Evolutionary conservation across 495 filamentous ascomycete species (phyloP), one percentile per base, ranked within the genome.

Genomic region (Neurospora sp.): DNA sequence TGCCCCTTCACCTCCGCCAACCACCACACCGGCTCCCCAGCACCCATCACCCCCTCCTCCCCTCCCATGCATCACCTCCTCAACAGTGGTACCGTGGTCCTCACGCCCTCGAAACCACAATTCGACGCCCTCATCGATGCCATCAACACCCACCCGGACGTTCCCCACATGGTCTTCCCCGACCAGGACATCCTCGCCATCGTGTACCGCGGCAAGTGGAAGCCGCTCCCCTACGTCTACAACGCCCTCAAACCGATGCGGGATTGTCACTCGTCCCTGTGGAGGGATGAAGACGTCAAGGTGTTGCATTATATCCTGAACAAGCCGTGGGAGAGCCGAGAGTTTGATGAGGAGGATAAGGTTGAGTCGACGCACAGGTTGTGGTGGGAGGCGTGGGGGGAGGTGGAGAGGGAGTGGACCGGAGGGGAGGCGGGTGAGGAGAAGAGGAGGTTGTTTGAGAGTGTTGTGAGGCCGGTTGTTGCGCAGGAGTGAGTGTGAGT

Each of bases 61-160:
- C 81, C 76, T 6, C 74, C 71, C 46, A 83, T 81, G 73, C 80
- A 83, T 74, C 81, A 82, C 78, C 77, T 83, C 11, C 81, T 83
- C 38, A 83, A 83, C 76, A 80, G 78, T 70, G 81, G 81, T 39
- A 83, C 81, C 14, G 81, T 83, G 1, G 79, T 83, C 59, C 40
- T 83, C 8, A 71, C 73, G 42, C 81, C 81, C 8, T 83, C 81
- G 5, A 71, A 76, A 68, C 40, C 73, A 68, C 77, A 82, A 66
- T 83, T 76, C 71, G 78, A 77, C 69, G 74, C 69, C 20, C 78
- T 83, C 16, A 79, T 83, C 53, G 40, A 82, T 61, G 79, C 80
- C 71, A 83, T 83, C 79, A 81, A 83, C 78, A 83, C 81, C 18
- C 81, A 83, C 69, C 81, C 81, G 8, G 80, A 80, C 70, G 81